Evolutionary conservation across 192 early-diverging fungal species (phyloP).

Genomic region (Kappamyces sp.): DNA sequence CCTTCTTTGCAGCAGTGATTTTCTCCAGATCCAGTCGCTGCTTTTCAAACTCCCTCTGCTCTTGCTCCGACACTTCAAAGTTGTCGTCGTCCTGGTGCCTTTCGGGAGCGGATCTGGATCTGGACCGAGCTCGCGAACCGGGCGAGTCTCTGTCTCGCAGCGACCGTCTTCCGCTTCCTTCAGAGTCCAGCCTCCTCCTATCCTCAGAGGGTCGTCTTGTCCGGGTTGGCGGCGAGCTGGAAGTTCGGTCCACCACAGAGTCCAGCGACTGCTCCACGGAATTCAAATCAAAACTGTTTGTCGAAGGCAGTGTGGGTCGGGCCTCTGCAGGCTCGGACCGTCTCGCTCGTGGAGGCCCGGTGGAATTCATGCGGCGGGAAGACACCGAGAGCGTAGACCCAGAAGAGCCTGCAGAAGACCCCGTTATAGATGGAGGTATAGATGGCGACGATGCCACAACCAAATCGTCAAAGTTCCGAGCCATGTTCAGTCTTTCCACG

Average conservation of each 20-base stretch:
- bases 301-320: neutral
- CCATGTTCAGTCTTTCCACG: neutral
- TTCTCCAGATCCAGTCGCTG: slow-evolving; percentile 1
- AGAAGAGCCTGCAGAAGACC: no score
- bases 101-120: neutral
- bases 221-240: neutral
- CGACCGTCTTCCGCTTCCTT: slow-evolving; percentile 8
- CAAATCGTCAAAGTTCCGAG: neutral
- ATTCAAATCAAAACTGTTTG: neutral
- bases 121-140: no score
- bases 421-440: no score
- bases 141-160: slow-evolving; percentile 9
- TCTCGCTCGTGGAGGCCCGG: neutral
- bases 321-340: neutral
- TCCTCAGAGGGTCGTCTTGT: neutral
- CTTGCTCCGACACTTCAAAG: slow-evolving; percentile 2
- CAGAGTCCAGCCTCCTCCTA: no score
- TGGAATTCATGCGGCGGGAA: neutral
- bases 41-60: slow-evolving; percentile 6
- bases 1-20: slow-evolving; percentile 9
- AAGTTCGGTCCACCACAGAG: neutral
- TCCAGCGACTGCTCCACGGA: neutral
- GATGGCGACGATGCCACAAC: no score
- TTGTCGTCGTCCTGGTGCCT: neutral
- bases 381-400: neutral